A percentile compares a stretch with the other conserved stretches of the same genome.
Conservation (phyloP, 1,284 basidiomycete genomes). For the Psilocybe mexicana region DNA sequence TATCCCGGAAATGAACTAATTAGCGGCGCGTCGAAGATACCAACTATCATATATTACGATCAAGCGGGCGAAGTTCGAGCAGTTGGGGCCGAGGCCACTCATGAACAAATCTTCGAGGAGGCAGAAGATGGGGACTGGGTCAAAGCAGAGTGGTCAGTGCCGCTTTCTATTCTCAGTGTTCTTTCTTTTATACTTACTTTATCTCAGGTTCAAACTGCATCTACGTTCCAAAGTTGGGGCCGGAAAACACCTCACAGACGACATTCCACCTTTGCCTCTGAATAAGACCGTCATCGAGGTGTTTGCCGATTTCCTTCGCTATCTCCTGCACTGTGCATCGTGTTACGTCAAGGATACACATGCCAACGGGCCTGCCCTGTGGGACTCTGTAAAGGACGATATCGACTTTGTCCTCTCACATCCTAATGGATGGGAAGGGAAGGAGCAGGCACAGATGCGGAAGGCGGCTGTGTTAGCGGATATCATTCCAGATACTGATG, state of each 20-base stretch:
- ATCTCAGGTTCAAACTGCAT: conserved; percentile 19
- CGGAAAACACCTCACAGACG: conserved; percentile 8
- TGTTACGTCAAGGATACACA: conserved; percentile 38
- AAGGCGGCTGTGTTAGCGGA: conserved; percentile 35
- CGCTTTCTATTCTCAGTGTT: neutral
- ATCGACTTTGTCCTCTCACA: conserved; percentile 35
- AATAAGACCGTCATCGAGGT: conserved; percentile 34
- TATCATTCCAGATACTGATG: conserved; percentile 32
- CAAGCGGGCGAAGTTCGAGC: conserved; percentile 18
- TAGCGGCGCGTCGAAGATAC: conserved; percentile 23
- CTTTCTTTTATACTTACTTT: no score
- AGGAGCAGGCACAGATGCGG: conserved; percentile 35
- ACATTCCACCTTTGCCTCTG: conserved; percentile 25
- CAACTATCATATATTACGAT: conserved; percentile 26
- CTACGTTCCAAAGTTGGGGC: conserved; percentile 5
- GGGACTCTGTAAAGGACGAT: conserved; percentile 28
- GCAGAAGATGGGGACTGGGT: conserved; percentile 20
- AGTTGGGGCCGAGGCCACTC: conserved; percentile 22
- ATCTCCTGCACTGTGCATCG: conserved; percentile 38
- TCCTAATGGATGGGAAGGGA: conserved; percentile 44
- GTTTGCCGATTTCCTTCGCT: conserved; percentile 43
- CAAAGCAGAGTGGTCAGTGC: conserved; percentile 25
- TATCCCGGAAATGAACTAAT: conserved; percentile 21
- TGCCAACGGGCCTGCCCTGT: conserved; percentile 30
- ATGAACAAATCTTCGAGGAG: conserved; percentile 19